Base-by-base conservation (phyloP, 2,329 filamentous ascomycete genomes). In the Penicillium sp. region DNA sequence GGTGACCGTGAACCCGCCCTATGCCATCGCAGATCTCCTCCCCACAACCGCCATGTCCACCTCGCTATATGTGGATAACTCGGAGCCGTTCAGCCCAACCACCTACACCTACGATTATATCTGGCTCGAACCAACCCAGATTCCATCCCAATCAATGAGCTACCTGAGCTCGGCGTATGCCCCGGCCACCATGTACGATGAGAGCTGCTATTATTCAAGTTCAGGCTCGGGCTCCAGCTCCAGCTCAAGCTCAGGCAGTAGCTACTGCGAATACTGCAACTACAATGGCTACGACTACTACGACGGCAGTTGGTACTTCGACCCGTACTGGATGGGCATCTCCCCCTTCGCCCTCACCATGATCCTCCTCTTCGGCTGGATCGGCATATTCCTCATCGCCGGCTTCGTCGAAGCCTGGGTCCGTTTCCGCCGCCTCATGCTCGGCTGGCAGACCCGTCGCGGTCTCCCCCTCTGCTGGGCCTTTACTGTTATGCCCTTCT, bases 371-470 rank as follows among this genome's bases (percentile, higher is more conserved):
- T 37, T 71, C 0, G 66, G 66, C 41, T 71, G 68, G 69, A 56
- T 69, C 12, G 66, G 60, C 9, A 31, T 71, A 0, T 59, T 59
- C 27, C 58, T 71, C 48, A 57, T 71, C 26, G 44, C 61, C 3
- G 69, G 69, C 25, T 62, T 71, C 37, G 53, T 71, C 25, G 69
- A 71, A 48, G 64, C 60, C 40, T 71, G 66, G 55, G 47, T 71
- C 5, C 66, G 67, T 18, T 71, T 71, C 56, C 66, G 67, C 45
- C 67, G 68, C 4, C 58, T 71, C 22, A 70, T 70, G 67, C 69
- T 61, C 3, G 69, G 69, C 47, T 71, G 68, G 69, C 68, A 70
- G 44, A 67, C 69, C 3, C 63, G 68, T 1, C 68, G 69, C n/a
- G 69, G 69, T 2, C 40, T 71, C 2, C 69, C 69, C 1, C 53